Base-by-base conservation (phyloP, 2,329 filamentous ascomycete species). In the Claviceps humidiphila region DNA sequence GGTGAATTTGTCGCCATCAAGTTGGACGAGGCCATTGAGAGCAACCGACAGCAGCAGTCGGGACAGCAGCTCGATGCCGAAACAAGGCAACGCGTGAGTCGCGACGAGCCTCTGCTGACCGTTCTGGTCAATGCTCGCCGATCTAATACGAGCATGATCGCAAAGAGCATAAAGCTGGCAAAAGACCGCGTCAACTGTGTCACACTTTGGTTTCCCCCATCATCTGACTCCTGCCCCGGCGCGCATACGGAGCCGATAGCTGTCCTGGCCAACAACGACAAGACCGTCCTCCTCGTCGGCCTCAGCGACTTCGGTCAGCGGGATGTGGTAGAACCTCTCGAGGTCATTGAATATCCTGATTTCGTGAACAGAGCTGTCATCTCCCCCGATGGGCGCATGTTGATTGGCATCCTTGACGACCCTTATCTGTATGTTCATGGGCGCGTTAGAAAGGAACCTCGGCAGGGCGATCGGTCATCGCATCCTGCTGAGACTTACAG, bases 351-450 rank as follows among this genome's bases (percentile, higher is more conserved):
- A 4, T 84, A 95, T 57, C 84, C 87, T 5, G 86, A 91, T 63
- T 86, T 83, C 57, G 91, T 97, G 71, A 98, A 98, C 61, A 89
- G 94, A 62, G 88, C 90, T 38, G 81, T 90, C n/a, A 84, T 98
- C 50, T 96, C 91, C 6, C 93, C 91, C 0, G 86, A 96, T 64
- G 91, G 90, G 1, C 78, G 76, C 20, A 70, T 91, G 11, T 74
- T 97, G 20, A 77, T 90, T 5, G 87, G 89, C 2, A 87, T 97
- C 44, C 87, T 91, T 42, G 93, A 98, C 63, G 85, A 90, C 60
- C 85, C 89, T 1, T 87, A 82, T 57, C 80, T 91, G 20, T 96
- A 93, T 66, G 82, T 97, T 57, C 93, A 95, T 65, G 72, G 79
- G 57, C 74, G 84, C 47, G 64, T 66, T 2, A 64, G 63, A 42